Base-by-base conservation (phyloP, 1,139 yeast genomes). In the Geotrichum histeridarum region DNA sequence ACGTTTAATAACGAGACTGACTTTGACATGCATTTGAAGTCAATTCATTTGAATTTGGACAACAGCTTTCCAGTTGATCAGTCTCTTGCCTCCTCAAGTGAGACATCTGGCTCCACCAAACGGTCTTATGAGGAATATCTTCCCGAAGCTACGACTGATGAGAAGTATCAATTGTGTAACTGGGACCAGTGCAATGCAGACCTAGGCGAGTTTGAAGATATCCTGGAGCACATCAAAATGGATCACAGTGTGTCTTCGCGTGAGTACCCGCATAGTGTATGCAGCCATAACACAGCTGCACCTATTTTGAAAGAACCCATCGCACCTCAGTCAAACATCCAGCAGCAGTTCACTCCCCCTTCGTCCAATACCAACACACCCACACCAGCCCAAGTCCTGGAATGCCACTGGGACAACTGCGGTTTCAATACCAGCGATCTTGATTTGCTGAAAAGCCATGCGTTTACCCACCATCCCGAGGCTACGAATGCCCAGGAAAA, bases 391-490 rank as follows among this genome's bases (percentile, higher is more conserved):
- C 54, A 18, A 12, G 41, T 27, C 31, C 54, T 46, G 54, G 59
- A 64, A 43, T 70, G 73, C 46, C 70, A 64, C 42, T 69, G 72
- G 68, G 62, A 63, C 42, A 57, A 63, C 52, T 70, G 73, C 53
- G 53, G 55, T n/a, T 64, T 63, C 50, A 55, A 59, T 44, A 59
- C 66, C 6, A 39, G 53, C 2, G 61, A 62, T 46, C 51, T 62
- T 7, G 46, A 54, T 11, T 46, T 45, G 1, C 51, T 68, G 32
- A 67, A 66, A 35, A 51, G 57, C 14, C 96, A 88, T 31, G 44
- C 39, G 39, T 65, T 67, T 86, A 22, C 68, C 80, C 52, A 76
- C 76, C 48, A 76, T 76, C 50, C 95, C 86, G 66, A 54, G 45
- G 42, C 54, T 31, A 39, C 46, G 45, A 35, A 48, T 47, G 55